Evolutionary conservation across 306 rosid genomes (phyloP), one percentile per base, ranked within the genome.

Genomic region (Acacia melanoxylon): DNA sequence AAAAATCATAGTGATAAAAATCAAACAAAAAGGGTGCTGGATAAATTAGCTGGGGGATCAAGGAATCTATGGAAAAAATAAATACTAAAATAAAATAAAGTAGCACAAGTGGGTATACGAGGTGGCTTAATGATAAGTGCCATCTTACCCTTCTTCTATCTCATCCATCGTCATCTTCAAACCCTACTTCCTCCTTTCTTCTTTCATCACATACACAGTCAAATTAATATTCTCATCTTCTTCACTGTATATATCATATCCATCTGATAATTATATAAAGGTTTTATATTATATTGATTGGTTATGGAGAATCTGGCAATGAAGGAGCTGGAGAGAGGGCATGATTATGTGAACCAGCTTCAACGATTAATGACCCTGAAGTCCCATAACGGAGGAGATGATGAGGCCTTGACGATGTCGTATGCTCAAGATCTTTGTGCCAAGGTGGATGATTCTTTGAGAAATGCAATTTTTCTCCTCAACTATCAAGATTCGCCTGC

Each of bases 271-370:
- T 31, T 31, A 29, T 29, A 29, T 29, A 29, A 29, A 29, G 31
- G 31, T 29, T 29, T 29, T 29, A 29, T 29, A 29, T 29, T 29
- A 31, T 31, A 31, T 51, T 16, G 58, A 2, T 52, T 0, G 5
- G 24, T 52, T 78, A 81, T 79, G 83, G 86, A 72, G 46, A 81
- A 61, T 13, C 22, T 54, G 25, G 79, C 78, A 17, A 70, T 82
- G 73, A 83, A 86, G 11, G 90, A 90, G 70, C 78, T 92, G 0
- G 25, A 68, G 35, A 81, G 80, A 76, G 97, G 97, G 8, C 89
- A 73, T 9, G 74, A 86, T 1, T 27, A 75, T 35, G 87, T 86
- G 0, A 69, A 29, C 11, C 70, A 86, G 74, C 94, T 92, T 19
- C 85, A 68, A n/a, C 5, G 35, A 35, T 6, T 78, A 1, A 72